These are phyloP conservation scores for Ophiocordyceps sinensis DNA, from an alignment of 2,329 filamentous ascomycete genomes.

Conservation along the genomic window DNA sequence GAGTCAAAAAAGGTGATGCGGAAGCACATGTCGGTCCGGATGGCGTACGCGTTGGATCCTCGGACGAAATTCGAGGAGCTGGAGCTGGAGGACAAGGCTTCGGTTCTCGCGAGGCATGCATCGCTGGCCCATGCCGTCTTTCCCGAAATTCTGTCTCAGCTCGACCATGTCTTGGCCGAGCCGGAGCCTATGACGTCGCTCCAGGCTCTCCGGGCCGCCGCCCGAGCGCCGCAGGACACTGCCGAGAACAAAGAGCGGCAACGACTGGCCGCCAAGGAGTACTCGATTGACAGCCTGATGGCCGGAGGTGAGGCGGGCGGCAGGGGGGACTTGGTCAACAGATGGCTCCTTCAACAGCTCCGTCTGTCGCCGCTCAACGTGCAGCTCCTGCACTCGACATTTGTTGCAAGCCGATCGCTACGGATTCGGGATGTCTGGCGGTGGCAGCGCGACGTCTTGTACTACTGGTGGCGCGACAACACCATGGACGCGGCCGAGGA, in stretches of 20 bases:
- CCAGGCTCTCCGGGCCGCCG: constrained; percentile 24
- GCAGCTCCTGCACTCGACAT: constrained; percentile 23
- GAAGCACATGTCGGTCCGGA: constrained; percentile 22
- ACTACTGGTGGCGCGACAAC: constrained; percentile 21
- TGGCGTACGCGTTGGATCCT: constrained; percentile 25
- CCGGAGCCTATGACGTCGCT: constrained; percentile 23
- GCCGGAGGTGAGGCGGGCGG: constrained; percentile 18
- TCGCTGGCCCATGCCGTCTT: constrained; percentile 26
- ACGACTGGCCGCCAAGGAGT: constrained; percentile 30
- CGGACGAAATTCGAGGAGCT: constrained; percentile 25
- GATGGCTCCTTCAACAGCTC: constrained; percentile 38
- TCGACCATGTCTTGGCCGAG: constrained; percentile 25
- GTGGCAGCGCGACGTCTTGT: constrained; percentile 23
- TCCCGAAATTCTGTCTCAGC: constrained; percentile 32
- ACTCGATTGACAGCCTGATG: constrained; percentile 29
- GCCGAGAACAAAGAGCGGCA: constrained; percentile 20
- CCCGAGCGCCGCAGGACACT: constrained; percentile 19
- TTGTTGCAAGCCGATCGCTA: constrained; percentile 12
- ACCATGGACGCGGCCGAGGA: constrained; percentile 7
- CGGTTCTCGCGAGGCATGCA: constrained; percentile 8
- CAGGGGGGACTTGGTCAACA: constrained; percentile 30
- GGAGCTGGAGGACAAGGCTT: constrained; percentile 17
- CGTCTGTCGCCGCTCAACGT: constrained; percentile 30
- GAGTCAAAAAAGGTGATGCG: constrained; percentile 26
- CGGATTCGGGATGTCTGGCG: constrained; percentile 17